phyloP scores from a whole-genome alignment of 805 yeast species.

The Spathaspora sp. region DNA sequence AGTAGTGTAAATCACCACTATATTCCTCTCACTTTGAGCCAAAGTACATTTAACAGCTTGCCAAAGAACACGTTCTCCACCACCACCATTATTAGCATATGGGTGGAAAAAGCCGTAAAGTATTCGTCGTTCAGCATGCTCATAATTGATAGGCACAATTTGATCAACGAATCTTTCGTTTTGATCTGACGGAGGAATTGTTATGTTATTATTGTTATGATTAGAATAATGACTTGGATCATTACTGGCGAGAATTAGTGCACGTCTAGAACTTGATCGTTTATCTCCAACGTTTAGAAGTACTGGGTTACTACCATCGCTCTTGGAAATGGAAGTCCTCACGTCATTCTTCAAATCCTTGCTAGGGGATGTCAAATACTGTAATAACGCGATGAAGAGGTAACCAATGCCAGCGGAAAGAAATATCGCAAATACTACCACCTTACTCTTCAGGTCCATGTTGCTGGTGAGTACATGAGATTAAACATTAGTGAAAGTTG shows the following conservation, averaged over 20 bases:
- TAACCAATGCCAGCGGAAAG: too few relatives aligned
- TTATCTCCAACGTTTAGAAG: conserved; percentile 25
- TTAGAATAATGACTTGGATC: conserved; percentile 39
- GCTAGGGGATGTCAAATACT: too few relatives aligned
- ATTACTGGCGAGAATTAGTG: conserved; percentile 32
- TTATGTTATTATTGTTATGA: conserved; percentile 32
- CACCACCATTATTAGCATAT: conserved; percentile 93
- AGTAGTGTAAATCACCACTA: conserved; percentile 73
- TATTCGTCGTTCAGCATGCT: conserved; percentile 35
- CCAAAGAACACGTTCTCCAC: conserved; percentile 97
- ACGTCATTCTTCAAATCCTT: too few relatives aligned
- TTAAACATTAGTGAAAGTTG: too few relatives aligned
- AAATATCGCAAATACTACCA: too few relatives aligned
- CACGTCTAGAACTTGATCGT: conserved; percentile 37
- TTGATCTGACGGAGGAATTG: conserved; percentile 26
- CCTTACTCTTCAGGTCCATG: too few relatives aligned
- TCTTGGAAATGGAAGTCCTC: conserved; percentile 19
- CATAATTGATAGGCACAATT: conserved; percentile 14
- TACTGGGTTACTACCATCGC: conserved; percentile 16
- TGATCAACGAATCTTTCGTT: conserved; percentile 19
- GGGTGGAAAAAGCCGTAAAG: conserved; percentile 93
- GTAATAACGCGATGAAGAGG: too few relatives aligned
- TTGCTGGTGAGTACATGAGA: too few relatives aligned
- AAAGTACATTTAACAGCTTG: conserved; percentile 79
- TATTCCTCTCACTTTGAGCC: conserved; percentile 39